phyloP scores from a whole-genome alignment of 2,329 filamentous ascomycete genomes.

The Cyanodermella asteris region DNA sequence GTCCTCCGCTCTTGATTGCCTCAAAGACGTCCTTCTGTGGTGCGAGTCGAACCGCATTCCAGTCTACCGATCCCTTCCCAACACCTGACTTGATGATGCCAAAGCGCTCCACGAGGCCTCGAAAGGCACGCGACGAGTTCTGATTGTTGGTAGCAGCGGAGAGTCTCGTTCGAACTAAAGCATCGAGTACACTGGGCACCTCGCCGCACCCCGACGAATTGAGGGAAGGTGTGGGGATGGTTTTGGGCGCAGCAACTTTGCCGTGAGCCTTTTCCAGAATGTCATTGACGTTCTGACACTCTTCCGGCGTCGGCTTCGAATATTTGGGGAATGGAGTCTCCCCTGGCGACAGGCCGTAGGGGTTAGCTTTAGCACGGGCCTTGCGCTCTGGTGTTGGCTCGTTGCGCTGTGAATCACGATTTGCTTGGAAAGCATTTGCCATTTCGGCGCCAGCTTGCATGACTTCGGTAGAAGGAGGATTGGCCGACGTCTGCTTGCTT shows the following conservation, averaged over 20 bases:
- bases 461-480: no score
- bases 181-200: constrained; percentile 42
- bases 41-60: constrained; percentile 45
- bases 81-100: constrained; percentile 39
- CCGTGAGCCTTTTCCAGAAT: constrained; percentile 47
- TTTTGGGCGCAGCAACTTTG: constrained; percentile 38
- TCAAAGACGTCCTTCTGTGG: constrained; percentile 38
- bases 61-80: constrained; percentile 51
- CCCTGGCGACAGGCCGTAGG: constrained; percentile 33
- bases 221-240: constrained; percentile 46
- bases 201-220: constrained; percentile 50
- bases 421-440: no score
- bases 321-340: constrained; percentile 43
- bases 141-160: constrained; percentile 36
- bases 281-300: constrained; percentile 46
- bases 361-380: constrained; percentile 14
- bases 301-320: constrained; percentile 38
- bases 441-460: no score
- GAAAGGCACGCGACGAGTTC: constrained; percentile 45
- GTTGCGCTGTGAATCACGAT: no score
- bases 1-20: constrained; percentile 48
- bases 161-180: constrained; percentile 38
- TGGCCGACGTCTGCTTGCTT: no score
- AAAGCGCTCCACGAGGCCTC: constrained; percentile 40
- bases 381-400: constrained; percentile 6